Percentiles rank a stretch among this genome's conserved stretches.
Conservation (phyloP, 192 early-diverging fungal species). For the Paraglomus brasilianum region DNA sequence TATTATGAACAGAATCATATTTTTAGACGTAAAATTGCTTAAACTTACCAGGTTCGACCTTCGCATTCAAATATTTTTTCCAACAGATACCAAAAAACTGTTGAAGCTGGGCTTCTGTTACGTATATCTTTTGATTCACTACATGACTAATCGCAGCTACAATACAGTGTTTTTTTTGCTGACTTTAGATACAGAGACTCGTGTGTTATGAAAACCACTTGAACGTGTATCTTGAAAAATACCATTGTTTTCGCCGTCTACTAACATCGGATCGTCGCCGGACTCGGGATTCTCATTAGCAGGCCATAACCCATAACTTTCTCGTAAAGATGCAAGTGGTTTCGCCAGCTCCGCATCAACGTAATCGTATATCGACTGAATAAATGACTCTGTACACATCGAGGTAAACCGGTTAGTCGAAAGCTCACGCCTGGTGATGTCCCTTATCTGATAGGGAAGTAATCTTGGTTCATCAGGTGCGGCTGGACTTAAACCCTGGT, state of each 20-base stretch:
- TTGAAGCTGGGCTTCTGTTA: constrained; percentile 73
- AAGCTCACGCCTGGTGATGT: constrained; percentile 51
- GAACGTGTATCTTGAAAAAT: no score
- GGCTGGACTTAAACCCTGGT: constrained; percentile 14
- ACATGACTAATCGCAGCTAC: constrained; percentile 47
- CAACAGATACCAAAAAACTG: constrained; percentile 77
- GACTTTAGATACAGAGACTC: no score
- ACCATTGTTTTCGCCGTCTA: no score
- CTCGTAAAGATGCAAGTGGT: constrained; percentile 59
- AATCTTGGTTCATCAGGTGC: constrained; percentile 44
- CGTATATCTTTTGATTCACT: constrained; percentile 63
- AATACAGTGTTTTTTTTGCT: no score
- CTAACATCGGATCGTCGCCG: constrained; percentile 53
- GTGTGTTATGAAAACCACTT: no score
- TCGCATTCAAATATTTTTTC: constrained; percentile 83
- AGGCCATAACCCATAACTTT: constrained; percentile 50
- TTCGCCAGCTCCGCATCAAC: constrained; percentile 55
- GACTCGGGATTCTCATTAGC: constrained; percentile 53
- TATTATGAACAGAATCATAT: no score
- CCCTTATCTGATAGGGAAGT: constrained; percentile 64
- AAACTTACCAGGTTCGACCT: constrained; percentile 87
- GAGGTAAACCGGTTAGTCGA: constrained; percentile 30
- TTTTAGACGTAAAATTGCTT: background rate
- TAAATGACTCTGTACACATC: constrained; percentile 58
- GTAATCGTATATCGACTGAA: constrained; percentile 58